Conservation (phyloP, 129 eudicot genomes). For the Pittosporum tobira region DNA sequence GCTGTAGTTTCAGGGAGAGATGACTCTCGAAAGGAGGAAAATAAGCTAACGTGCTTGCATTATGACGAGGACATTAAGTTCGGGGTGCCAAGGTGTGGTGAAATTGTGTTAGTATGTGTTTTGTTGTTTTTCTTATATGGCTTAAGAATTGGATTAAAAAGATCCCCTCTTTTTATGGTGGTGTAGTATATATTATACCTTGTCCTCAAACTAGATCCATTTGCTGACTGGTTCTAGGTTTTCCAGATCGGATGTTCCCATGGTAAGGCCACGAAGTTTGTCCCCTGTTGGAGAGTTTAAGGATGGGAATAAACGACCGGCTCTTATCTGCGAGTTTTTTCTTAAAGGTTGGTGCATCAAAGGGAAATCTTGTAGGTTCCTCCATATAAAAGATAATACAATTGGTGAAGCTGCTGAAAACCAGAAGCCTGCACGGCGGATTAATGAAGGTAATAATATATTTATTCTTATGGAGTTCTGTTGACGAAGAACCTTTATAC, state of each 20-base stretch:
- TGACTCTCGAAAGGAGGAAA: conserved; percentile 19
- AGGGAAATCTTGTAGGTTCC: conserved; percentile 84
- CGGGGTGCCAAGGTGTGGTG: conserved; percentile 39
- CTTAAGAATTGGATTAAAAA: conserved; percentile 10
- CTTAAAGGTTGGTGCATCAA: conserved; percentile 97
- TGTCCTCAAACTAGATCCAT: conserved; percentile 15
- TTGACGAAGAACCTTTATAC: neutral
- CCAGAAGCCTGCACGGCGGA: conserved; percentile 25
- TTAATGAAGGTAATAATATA: conserved; percentile 41
- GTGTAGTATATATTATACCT: conserved; percentile 13
- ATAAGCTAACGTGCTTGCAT: conserved; percentile 17
- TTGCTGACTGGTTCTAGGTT: conserved; percentile 37
- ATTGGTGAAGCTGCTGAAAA: conserved; percentile 26
- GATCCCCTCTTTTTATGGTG: too few species aligned
- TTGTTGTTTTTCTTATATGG: conserved; percentile 1
- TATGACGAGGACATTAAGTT: conserved; percentile 28
- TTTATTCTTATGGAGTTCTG: conserved; percentile 10
- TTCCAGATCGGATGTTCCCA: conserved; percentile 52
- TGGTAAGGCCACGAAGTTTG: conserved; percentile 45
- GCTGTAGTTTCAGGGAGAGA: conserved; percentile 15
- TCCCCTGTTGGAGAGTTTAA: conserved; percentile 40
- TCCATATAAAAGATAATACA: conserved; percentile 40
- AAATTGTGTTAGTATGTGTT: conserved; percentile 6
- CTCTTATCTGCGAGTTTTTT: conserved; percentile 56
- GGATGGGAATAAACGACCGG: conserved; percentile 50